Evolutionary conservation across 768 basidiomycete species (phyloP).

Genomic region (Multifurca ochricompacta): DNA sequence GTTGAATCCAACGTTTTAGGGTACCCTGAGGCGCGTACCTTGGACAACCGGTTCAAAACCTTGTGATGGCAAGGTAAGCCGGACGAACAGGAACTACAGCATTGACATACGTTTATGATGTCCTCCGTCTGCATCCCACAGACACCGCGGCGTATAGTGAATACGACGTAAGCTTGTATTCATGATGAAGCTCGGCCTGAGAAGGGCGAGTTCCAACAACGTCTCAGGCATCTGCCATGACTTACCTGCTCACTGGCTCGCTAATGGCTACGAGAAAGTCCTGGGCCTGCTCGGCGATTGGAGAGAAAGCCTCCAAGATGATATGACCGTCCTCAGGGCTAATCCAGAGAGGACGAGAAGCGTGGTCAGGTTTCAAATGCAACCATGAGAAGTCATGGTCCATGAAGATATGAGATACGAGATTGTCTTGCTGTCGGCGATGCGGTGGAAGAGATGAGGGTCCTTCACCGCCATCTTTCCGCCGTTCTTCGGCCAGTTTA

Average conservation of each 20-base stretch:
- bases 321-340: slow-evolving; percentile 87
- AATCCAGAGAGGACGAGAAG: slow-evolving; percentile 92
- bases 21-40: slow-evolving; percentile 38
- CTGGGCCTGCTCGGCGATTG: slow-evolving; percentile 96
- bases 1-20: slow-evolving; percentile 1
- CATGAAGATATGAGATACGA: slow-evolving; percentile 78
- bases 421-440: slow-evolving; percentile 62
- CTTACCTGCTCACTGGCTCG: slow-evolving; percentile 97
- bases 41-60: slow-evolving; percentile 77
- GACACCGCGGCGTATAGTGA: slow-evolving; percentile 98
- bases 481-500: slow-evolving; percentile 60
- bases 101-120: slow-evolving; percentile 80
- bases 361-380: slow-evolving; percentile 84
- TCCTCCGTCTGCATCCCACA: slow-evolving; percentile 96
- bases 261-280: slow-evolving; percentile 97
- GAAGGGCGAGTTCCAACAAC: slow-evolving; percentile 23
- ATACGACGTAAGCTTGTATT: slow-evolving; percentile 97
- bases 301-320: slow-evolving; percentile 95
- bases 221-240: slow-evolving; percentile 25
- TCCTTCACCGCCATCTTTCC: slow-evolving; percentile 35
- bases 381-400: slow-evolving; percentile 83
- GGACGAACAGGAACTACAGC: slow-evolving; percentile 27
- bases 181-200: slow-evolving; percentile 96
- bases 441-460: slow-evolving; percentile 51
- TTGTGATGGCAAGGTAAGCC: slow-evolving; percentile 31